phyloP scores from a whole-genome alignment of 495 filamentous ascomycete genomes.

The Penicillium turbatum region DNA sequence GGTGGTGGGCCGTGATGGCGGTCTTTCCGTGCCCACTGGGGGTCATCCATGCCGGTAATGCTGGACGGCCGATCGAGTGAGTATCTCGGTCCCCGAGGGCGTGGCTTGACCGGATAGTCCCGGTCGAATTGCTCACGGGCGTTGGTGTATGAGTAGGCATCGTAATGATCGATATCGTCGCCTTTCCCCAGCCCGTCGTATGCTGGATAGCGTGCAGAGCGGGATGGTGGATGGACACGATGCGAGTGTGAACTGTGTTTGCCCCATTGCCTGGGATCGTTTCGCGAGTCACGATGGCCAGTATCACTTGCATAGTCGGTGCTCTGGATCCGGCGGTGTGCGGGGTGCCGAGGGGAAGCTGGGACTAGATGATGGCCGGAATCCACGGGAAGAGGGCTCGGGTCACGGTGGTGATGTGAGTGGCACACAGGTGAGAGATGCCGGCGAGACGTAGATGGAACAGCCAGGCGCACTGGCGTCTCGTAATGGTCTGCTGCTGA shows the following conservation, averaged over 20 bases:
- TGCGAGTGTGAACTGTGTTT: constrained; percentile 16
- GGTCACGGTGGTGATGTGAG: constrained; percentile 25
- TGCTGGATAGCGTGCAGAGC: constrained; percentile 27
- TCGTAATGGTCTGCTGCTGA: constrained; percentile 28
- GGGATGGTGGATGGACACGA: constrained; percentile 22
- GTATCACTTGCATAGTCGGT: constrained; percentile 43
- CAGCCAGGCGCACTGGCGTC: constrained; percentile 22
- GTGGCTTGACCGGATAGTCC: constrained; percentile 51
- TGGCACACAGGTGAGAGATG: constrained; percentile 29
- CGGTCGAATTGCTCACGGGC: constrained; percentile 64
- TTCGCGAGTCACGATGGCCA: constrained; percentile 22
- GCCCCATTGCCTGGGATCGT: constrained; percentile 12
- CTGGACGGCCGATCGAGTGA: constrained; percentile 57
- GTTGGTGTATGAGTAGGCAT: constrained; percentile 68
- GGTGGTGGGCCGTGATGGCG: constrained; percentile 54
- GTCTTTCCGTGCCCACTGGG: constrained; percentile 45
- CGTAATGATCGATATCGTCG: constrained; percentile 57
- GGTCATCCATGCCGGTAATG: constrained; percentile 57
- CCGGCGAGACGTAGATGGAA: constrained; percentile 23
- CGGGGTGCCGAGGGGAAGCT: constrained; percentile 22
- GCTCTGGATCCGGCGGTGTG: constrained; percentile 32
- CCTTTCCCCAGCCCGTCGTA: constrained; percentile 38
- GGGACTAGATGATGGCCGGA: constrained; percentile 31
- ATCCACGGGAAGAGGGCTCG: constrained; percentile 29
- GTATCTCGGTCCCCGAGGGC: constrained; percentile 46